Evolutionary conservation across 352 stramenopile genomes (phyloP), one percentile per base, ranked within the genome.

Genomic region (Pythium dissotocum): DNA sequence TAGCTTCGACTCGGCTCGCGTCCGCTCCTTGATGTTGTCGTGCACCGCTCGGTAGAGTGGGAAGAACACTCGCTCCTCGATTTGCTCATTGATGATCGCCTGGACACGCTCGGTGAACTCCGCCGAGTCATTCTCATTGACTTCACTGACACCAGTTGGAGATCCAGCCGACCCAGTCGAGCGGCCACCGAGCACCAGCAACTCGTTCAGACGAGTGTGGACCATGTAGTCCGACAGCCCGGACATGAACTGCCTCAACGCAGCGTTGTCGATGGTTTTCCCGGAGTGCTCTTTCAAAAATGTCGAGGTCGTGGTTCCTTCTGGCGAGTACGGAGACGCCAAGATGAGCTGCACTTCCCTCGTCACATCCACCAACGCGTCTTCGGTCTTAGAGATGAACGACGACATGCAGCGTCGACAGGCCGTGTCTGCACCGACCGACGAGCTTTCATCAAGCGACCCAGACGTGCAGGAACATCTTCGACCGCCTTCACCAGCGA

Each of bases 11-110:
- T 95, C 88, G n/a, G 78, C 74, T 18, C 77, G 74, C 1, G 80
- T 88, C 57, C 87, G 78, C 32, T 72, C 62, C 26, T 75, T 82
- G 42, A 96, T 81, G 54, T 82, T 89, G 42, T 87, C 76, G 58
- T 88, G 74, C 49, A 96, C 85, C 13, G 60, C 64, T 12, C 80
- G 82, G 58, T 94, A 93, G 8, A 94, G 68, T 32, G 88, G 85
- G 62, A 88, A 93, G 32, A 94, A 90, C 13, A 96, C 79, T 51
- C 86, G 83, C 75, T 94, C 88, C 58, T 96, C 88, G 58, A 94
- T 89, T 69, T 96, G 85, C 56, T 94, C 83, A 40, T 89, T 79
- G 33, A 94, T 87, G 65, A 94, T 88, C 16, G 65, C 62, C 48
- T 91, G 69, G 54, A 91, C 87, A 35, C 73, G 77, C 40, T 90